Base-by-base conservation (phyloP, 1,284 basidiomycete genomes). In the Volvariella surrecta region DNA sequence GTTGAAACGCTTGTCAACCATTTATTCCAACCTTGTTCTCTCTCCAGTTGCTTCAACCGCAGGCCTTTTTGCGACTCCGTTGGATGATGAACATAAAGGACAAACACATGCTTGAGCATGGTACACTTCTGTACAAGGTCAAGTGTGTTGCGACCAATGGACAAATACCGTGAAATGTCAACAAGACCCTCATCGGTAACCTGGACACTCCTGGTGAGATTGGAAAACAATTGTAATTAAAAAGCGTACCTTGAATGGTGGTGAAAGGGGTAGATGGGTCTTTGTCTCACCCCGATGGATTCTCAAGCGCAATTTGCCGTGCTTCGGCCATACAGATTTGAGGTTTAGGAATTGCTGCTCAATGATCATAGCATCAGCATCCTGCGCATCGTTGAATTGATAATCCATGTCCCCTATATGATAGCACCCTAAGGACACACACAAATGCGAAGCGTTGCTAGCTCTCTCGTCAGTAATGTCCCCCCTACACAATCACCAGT, bases 81-180 rank as follows among this genome's bases (percentile, higher is more conserved):
- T 3, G 70, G 70, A 20, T 55, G 54, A 50, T 73, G 69, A 4
- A 54, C 56, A 43, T 61, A 58, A 32, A 73, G 59, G 22, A 66
- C 53, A 40, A 70, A 63, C 15, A 58, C 54, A 45, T 66, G 61
- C 22, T 54, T 48, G 13, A 60, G 60, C 52, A 66, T 58, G 46
- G 64, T 61, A 37, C 49, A 48, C 32, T 48, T 52, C 42, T 67
- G 67, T 16, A 49, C 46, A 15, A 73, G 54, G 39, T 61, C 53
- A 21, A 71, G 52, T 10, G 34, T 50, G 46, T 71, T 71, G 19
- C 50, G 32, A 10, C 68, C 69, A 1, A 47, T 24, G 13, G 43
- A 44, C 2, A 67, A 39, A 40, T 67, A 67, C 9, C 54, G 54
- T 9, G 66, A 66, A 2, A 71, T 37, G 46, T 73, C 70, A 18